Percentiles rank a stretch among this genome's conserved stretches.
Evolutionary conservation across 2,329 filamentous ascomycete species (phyloP).

Genomic region (Phialocephala subalpina): DNA sequence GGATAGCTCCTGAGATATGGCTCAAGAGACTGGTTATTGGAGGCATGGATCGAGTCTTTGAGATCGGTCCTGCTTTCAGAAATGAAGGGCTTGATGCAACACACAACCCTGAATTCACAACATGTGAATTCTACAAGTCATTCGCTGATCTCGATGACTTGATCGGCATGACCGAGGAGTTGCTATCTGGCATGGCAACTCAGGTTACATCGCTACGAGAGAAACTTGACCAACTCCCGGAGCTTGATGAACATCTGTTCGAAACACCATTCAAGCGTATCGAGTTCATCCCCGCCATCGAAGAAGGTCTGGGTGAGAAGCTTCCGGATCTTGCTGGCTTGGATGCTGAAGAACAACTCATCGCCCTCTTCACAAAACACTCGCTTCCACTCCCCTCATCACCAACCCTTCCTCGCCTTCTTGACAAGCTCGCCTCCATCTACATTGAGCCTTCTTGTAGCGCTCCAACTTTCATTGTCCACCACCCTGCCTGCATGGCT

Average conservation of each 20-base stretch:
- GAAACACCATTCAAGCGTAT: slow-evolving; percentile 69
- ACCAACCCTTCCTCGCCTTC: slow-evolving; percentile 71
- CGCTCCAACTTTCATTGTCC: slow-evolving; percentile 81
- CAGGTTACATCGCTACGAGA: slow-evolving; percentile 57
- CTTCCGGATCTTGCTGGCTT: slow-evolving; percentile 50
- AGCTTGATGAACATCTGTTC: slow-evolving; percentile 57
- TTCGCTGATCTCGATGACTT: slow-evolving; percentile 80
- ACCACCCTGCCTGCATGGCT: slow-evolving; percentile 91
- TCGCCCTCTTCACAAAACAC: slow-evolving; percentile 60
- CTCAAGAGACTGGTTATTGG: slow-evolving; percentile 91
- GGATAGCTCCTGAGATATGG: slow-evolving; percentile 95
- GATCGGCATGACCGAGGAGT: slow-evolving; percentile 76
- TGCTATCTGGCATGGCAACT: slow-evolving; percentile 68
- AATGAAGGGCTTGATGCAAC: slow-evolving; percentile 93
- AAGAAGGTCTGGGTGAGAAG: slow-evolving; percentile 64
- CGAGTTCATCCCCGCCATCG: slow-evolving; percentile 84
- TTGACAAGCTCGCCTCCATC: slow-evolving; percentile 79
- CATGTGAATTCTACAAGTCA: slow-evolving; percentile 94
- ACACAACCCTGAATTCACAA: slow-evolving; percentile 97
- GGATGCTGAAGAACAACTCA: slow-evolving; percentile 66
- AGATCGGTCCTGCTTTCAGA: slow-evolving; percentile 90
- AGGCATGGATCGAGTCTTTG: slow-evolving; percentile 87
- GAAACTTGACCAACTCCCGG: slow-evolving; percentile 56
- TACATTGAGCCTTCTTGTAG: slow-evolving; percentile 83
- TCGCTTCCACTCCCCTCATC: slow-evolving; percentile 57